Evolutionary conservation across 2,329 filamentous ascomycete species (phyloP), one percentile per base, ranked within the genome.

Genomic region (Colletotrichum paranaense): DNA sequence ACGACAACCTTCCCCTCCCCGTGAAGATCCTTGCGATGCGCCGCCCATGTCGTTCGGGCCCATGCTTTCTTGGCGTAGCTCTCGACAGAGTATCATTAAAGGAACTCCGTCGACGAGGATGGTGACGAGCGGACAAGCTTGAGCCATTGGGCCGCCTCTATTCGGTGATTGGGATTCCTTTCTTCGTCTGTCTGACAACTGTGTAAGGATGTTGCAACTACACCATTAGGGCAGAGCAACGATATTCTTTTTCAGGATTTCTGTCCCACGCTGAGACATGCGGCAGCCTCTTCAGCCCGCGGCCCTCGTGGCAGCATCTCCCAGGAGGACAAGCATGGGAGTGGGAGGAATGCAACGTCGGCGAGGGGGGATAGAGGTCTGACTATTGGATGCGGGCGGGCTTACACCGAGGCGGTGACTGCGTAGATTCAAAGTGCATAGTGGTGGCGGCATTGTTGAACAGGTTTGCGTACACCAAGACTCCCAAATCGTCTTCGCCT

Each of bases 221-320:
- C 16, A 46, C 12, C 5, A 14, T 9, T 35, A 26, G 22, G 24
- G 4, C 58, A 35, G 16, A 28, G 46, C 66, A 53, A 46, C 3
- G 16, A 16, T n/a, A 12, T 24, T 22, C 22, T 46, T 63, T 49
- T 22, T 22, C 35, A 22, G 57, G 49, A 22, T 56, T 19, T 32
- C 28, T 24, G 5, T 63, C 32, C 58, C 52, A 32, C 66, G 46
- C 60, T 56, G 67, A 71, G 71, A 73, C 66, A 71, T 70, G 60
- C 67, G 52, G 71, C 71, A 73, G 55, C 71, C 71, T 49, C 53
- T 66, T 68, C 65, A 72, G 69, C 65, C 69, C 69, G 28, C 38
- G 42, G 28, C 30, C 38, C 58, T 71, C 71, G 67, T 66, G 67
- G 49, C 56, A 62, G 62, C 55, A 73, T 64, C 42, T 49, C 70